Evolutionary conservation across 1,139 yeast genomes (phyloP).

Genomic region (Diutina mesorugosa): DNA sequence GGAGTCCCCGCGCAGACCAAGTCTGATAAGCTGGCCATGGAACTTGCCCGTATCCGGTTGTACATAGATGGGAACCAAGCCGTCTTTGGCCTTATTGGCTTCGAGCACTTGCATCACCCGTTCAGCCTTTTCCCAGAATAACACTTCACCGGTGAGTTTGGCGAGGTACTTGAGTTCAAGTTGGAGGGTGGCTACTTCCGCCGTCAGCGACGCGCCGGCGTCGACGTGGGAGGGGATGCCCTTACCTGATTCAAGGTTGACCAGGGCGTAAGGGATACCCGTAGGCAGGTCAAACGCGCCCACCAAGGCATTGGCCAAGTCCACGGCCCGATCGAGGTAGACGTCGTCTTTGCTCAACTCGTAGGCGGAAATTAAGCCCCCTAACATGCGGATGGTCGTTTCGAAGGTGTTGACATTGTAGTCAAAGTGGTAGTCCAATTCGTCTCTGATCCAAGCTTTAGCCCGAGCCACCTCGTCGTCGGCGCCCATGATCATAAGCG

Average conservation of each 20-base stretch:
- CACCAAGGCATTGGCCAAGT: conserved; percentile 50
- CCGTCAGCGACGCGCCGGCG: conserved; percentile 64
- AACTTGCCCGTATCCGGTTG: conserved; percentile 64
- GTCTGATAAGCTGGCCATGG: conserved; percentile 51
- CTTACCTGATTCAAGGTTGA: conserved; percentile 53
- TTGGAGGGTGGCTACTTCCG: conserved; percentile 84
- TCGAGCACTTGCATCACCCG: conserved; percentile 58
- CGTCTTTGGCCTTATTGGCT: conserved; percentile 43
- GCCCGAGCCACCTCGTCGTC: conserved; percentile 54
- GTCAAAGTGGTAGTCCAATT: conserved; percentile 39
- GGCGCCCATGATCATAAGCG: conserved; percentile 72
- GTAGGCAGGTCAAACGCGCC: conserved; percentile 54
- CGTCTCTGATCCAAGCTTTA: conserved; percentile 58
- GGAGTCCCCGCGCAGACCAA: conserved; percentile 90
- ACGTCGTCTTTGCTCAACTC: conserved; percentile 58
- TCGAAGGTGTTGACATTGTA: conserved; percentile 77
- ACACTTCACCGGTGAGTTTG: conserved; percentile 62
- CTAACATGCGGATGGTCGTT: conserved; percentile 88
- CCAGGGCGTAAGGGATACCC: conserved; percentile 70
- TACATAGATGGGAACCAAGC: conserved; percentile 73
- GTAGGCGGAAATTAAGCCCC: conserved; percentile 78
- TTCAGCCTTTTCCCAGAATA: conserved; percentile 74
- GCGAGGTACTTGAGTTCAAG: conserved; percentile 80
- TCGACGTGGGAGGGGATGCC: conserved; percentile 56
- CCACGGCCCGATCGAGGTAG: conserved; percentile 68